These are phyloP conservation scores for Fragaria vesca DNA, from an alignment of 306 rosid species.

Conservation along the genomic window DNA sequence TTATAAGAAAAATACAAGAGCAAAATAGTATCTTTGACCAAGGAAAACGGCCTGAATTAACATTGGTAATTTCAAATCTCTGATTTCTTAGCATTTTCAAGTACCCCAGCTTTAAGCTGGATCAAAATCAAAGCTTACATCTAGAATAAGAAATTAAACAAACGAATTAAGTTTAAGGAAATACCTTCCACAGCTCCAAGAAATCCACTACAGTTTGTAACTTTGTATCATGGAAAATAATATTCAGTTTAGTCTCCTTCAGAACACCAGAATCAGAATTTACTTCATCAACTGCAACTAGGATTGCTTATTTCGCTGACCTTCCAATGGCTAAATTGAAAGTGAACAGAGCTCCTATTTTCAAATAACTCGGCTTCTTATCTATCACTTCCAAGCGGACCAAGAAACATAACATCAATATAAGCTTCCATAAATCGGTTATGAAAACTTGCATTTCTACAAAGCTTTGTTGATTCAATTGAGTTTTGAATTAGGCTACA, in stretches of 20 bases:
- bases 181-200: slow-evolving; percentile 69
- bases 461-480: slow-evolving; percentile 20
- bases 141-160: slow-evolving; percentile 7
- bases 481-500: slow-evolving; percentile 16
- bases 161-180: slow-evolving; percentile 25
- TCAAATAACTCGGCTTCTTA: slow-evolving; percentile 47
- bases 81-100: neutral
- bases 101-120: neutral
- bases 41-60: neutral
- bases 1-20: neutral
- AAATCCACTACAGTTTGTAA: slow-evolving; percentile 58
- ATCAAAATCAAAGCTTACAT: neutral
- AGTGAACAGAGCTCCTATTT: slow-evolving; percentile 63
- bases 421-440: slow-evolving; percentile 22
- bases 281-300: slow-evolving; percentile 57
- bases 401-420: slow-evolving; percentile 46
- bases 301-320: slow-evolving; percentile 51
- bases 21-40: neutral
- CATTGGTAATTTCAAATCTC: neutral
- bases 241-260: slow-evolving; percentile 34
- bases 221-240: slow-evolving; percentile 37
- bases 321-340: slow-evolving; percentile 56
- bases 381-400: slow-evolving; percentile 47
- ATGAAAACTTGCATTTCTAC: slow-evolving; percentile 36
- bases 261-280: slow-evolving; percentile 53